Percentiles rank a stretch among this genome's conserved stretches.
Conservation (phyloP, 1,284 basidiomycete species). For the Sporisorium sorghi region DNA sequence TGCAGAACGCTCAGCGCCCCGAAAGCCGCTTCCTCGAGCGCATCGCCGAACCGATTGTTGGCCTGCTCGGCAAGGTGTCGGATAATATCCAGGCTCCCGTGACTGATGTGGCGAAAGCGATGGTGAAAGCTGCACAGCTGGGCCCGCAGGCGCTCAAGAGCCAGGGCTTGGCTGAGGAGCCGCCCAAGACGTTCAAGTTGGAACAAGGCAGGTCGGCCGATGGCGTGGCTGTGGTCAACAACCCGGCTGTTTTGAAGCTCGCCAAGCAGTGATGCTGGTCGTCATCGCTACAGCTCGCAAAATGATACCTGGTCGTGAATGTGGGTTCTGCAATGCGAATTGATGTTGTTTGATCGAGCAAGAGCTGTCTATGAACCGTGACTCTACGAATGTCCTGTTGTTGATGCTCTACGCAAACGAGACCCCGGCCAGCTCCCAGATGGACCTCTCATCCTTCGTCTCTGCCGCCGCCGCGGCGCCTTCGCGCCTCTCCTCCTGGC, state of each 20-base stretch:
- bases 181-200: conserved; percentile 20
- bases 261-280: conserved; percentile 6
- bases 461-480: background rate
- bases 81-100: conserved; percentile 22
- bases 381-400: too few species aligned
- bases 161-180: background rate
- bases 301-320: background rate
- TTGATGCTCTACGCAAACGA: conserved; percentile 16
- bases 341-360: background rate
- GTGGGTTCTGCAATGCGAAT: background rate
- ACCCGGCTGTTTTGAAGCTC: conserved; percentile 17
- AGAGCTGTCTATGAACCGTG: background rate
- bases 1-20: conserved; percentile 70
- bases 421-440: conserved; percentile 35
- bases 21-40: conserved; percentile 70
- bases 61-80: conserved; percentile 10
- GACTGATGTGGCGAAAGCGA: conserved; percentile 34
- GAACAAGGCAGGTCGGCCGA: conserved; percentile 8
- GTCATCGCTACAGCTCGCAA: too few species aligned
- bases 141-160: conserved; percentile 23
- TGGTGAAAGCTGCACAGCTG: conserved; percentile 32
- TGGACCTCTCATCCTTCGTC: background rate
- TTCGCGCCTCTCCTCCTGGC: background rate
- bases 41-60: conserved; percentile 11
- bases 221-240: conserved; percentile 6